Base-by-base conservation (phyloP, 345 rosid species). In the Camelina sativa region DNA sequence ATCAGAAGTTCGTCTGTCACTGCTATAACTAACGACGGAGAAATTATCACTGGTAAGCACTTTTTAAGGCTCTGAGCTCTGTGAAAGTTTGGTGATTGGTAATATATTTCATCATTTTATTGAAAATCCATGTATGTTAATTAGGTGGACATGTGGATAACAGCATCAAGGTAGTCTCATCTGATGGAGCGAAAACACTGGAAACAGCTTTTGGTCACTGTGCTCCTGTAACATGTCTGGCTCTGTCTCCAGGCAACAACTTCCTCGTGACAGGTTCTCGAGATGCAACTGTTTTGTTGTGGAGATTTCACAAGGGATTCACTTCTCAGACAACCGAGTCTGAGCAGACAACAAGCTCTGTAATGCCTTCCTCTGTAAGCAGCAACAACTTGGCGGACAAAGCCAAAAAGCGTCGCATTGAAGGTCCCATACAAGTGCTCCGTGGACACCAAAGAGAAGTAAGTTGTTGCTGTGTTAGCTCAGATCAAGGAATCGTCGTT, bases 181-280 rank as follows among this genome's bases (percentile, higher is more conserved):
- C 88, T 20, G 97, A 91, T 67, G 93, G 85, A 73, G 99, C 90
- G n/a, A 91, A 85, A 80, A 87, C 96, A 38, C 67, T 95, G 13
- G 97, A 95, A 82, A 84, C 87, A 37, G 97, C 99, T 48, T 60
- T 58, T 69, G 97, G 90, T 56, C 99, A 95, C 73, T 90, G 91
- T 87, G 96, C 97, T 74, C 93, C 99, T 38, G 97, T 92, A 73
- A 95, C 97, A 78, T 95, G 97, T 80, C 81, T 95, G 48, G 96
- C 99, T 68, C 84, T 95, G 67, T 92, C 96, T 35, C 82, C 88
- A 52, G 96, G 90, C 65, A 79, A 86, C 86, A 82, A 68, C 79
- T 89, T 85, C 80, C 97, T 95, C 9, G 97, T 89, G 43, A 90
- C 97, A n/a, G 99, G 99, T 71, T 95, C 99, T 32, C 80, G 84